Percentiles rank a stretch among this genome's conserved stretches.
Conservation (phyloP, 176 grass and related monocot genomes). For the Chrysopogon serrulatus region DNA sequence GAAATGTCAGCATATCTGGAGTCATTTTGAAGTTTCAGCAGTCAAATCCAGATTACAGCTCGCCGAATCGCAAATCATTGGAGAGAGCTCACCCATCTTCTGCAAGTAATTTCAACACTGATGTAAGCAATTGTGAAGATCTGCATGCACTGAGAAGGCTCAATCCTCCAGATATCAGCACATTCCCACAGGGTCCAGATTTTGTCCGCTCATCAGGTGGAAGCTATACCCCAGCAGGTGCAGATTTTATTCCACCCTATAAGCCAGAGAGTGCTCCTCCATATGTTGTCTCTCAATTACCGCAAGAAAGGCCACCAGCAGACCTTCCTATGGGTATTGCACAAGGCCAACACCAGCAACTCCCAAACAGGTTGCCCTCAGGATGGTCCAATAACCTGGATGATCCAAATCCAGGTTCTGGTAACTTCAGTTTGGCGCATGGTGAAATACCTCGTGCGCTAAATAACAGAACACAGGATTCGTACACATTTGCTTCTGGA, state of each 20-base stretch:
- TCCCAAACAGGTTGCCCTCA: conserved; percentile 23
- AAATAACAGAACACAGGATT: conserved; percentile 18
- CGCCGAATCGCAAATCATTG: conserved; percentile 24
- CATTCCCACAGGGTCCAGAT: conserved; percentile 39
- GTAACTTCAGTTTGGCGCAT: conserved; percentile 19
- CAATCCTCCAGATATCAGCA: conserved; percentile 39
- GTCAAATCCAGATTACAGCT: conserved; percentile 42
- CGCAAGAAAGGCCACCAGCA: conserved; percentile 23
- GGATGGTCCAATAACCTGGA: conserved; percentile 31
- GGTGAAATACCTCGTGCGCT: conserved; percentile 16
- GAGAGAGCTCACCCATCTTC: conserved; percentile 16
- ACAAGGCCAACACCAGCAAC: conserved; percentile 32
- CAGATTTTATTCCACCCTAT: conserved; percentile 29
- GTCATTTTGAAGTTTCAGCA: conserved; percentile 82
- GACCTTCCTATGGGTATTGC: conserved; percentile 22
- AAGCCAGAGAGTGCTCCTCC: conserved; percentile 34
- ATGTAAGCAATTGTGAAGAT: conserved; percentile 26
- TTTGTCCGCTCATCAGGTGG: conserved; percentile 33
- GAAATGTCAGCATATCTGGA: conserved; percentile 96
- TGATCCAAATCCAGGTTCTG: conserved; percentile 30
- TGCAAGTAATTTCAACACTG: conserved; percentile 21
- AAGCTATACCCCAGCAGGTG: conserved; percentile 21
- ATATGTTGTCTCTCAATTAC: conserved; percentile 32
- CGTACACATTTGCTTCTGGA: conserved; percentile 12
- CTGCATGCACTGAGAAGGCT: conserved; percentile 26